These are phyloP conservation scores for Nakazawaea molendinolei DNA, from an alignment of 805 yeast species.

Conservation along the genomic window DNA sequence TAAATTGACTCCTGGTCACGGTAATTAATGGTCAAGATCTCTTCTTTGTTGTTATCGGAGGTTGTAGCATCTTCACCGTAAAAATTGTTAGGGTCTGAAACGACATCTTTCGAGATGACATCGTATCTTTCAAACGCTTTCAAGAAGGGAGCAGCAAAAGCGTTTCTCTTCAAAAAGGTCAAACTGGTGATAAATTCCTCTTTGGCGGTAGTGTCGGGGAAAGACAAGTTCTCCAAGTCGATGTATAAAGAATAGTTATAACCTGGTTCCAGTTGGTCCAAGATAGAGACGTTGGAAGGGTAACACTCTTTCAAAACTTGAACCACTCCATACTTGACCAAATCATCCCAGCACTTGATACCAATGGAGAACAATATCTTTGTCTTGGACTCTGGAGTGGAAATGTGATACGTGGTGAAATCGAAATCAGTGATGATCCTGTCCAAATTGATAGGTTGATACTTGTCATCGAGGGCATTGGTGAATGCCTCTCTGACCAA, in stretches of 20 bases:
- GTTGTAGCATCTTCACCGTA: constrained; percentile 30
- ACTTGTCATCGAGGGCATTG: constrained; percentile 53
- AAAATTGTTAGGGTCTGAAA: constrained; percentile 32
- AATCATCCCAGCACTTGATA: constrained; percentile 73
- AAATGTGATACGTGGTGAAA: constrained; percentile 87
- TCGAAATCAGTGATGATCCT: constrained; percentile 93
- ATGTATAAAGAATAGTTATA: constrained; percentile 74
- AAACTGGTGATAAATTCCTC: constrained; percentile 52
- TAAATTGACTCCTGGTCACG: constrained; percentile 91
- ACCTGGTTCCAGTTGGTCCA: constrained; percentile 58
- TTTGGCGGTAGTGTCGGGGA: constrained; percentile 39
- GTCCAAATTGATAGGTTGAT: constrained; percentile 53
- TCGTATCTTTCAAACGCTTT: constrained; percentile 78
- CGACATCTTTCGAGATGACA: constrained; percentile 41
- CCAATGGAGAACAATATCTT: constrained; percentile 60
- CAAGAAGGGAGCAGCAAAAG: constrained; percentile 90
- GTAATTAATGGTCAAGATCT: constrained; percentile 67
- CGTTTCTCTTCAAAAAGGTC: constrained; percentile 74
- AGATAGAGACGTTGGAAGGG: constrained; percentile 31
- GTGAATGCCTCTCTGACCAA: constrained; percentile 74
- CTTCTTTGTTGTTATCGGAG: constrained; percentile 36
- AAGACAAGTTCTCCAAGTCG: constrained; percentile 41
- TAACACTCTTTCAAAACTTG: constrained; percentile 47
- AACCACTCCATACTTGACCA: constrained; percentile 58
- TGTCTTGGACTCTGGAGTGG: constrained; percentile 75